Conservation (phyloP, 768 basidiomycete species). For the Mycena latifolia region DNA sequence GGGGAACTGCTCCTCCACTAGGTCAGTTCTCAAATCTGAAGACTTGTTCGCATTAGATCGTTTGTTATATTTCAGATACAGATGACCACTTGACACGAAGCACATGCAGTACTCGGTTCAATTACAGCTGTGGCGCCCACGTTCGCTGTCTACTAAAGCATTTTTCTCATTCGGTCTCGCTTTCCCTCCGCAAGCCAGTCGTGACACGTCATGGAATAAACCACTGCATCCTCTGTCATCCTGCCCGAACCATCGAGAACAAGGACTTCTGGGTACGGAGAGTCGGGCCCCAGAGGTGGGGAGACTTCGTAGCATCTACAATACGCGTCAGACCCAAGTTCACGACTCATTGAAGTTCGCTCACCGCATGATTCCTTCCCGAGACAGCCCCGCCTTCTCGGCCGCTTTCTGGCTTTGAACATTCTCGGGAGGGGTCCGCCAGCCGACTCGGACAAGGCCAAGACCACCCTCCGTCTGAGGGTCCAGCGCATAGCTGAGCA, state of each 20-base stretch:
- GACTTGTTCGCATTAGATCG: no score
- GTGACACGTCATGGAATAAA: slow-evolving; percentile 39
- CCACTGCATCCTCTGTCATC: slow-evolving; percentile 38
- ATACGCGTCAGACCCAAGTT: background rate
- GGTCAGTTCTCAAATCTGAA: background rate
- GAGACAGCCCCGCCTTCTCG: slow-evolving; percentile 32
- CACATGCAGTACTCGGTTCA: no score
- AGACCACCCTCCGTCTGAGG: slow-evolving; percentile 30
- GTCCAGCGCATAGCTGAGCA: slow-evolving; percentile 36
- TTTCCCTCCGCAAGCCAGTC: slow-evolving; percentile 37
- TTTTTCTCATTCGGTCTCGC: slow-evolving; percentile 17
- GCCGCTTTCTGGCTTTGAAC: slow-evolving; percentile 37
- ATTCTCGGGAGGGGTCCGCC: slow-evolving; percentile 38
- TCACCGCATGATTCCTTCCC: slow-evolving; percentile 38
- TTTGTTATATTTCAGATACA: no score
- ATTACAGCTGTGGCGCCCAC: no score
- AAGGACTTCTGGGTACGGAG: slow-evolving; percentile 29
- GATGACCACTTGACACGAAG: no score
- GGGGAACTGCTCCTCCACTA: background rate
- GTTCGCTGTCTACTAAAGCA: slow-evolving; percentile 7
- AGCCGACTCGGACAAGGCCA: slow-evolving; percentile 36
- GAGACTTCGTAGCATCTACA: slow-evolving; percentile 40
- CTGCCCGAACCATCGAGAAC: slow-evolving; percentile 35
- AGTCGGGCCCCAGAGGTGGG: slow-evolving; percentile 20
- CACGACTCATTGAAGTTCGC: background rate